A percentile compares a stretch with the other conserved stretches of the same genome.
These are phyloP conservation scores for Cyclocybe cylindracea DNA, from an alignment of 768 basidiomycete genomes.

Conservation along the genomic window DNA sequence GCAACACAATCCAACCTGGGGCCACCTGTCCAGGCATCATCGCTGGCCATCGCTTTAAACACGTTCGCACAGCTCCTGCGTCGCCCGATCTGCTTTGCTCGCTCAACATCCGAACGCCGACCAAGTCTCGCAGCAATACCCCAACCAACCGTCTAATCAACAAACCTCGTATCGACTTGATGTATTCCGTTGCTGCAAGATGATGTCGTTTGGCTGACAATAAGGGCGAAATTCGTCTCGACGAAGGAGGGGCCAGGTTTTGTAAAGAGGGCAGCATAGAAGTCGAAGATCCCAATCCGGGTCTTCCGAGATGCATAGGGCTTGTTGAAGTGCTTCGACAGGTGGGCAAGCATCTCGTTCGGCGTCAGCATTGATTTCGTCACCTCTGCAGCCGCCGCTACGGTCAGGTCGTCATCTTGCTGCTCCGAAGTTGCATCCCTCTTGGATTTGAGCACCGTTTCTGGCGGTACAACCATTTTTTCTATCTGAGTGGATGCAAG, in stretches of 20 bases:
- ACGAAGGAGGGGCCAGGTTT: constrained; percentile 77
- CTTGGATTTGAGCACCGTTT: constrained; percentile 57
- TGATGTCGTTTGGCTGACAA: constrained; percentile 80
- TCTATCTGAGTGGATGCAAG: constrained; percentile 83
- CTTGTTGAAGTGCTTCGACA: constrained; percentile 84
- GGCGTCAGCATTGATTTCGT: constrained; percentile 72
- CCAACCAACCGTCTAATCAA: constrained; percentile 73
- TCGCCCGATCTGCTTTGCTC: constrained; percentile 93
- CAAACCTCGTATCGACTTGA: constrained; percentile 72
- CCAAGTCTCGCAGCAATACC: constrained; percentile 79
- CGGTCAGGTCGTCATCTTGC: constrained; percentile 54
- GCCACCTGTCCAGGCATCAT: constrained; percentile 84
- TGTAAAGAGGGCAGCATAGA: constrained; percentile 78
- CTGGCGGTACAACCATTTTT: constrained; percentile 44
- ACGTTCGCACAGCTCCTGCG: constrained; percentile 80
- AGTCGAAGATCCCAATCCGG: constrained; percentile 86
- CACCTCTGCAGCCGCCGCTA: constrained; percentile 48
- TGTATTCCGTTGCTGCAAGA: constrained; percentile 55
- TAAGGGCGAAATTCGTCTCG: constrained; percentile 79
- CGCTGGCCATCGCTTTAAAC: constrained; percentile 90
- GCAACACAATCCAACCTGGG: constrained; percentile 66
- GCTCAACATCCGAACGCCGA: constrained; percentile 85
- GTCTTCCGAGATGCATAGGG: constrained; percentile 64
- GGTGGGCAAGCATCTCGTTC: constrained; percentile 75
- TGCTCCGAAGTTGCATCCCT: constrained; percentile 61